Base-by-base conservation (phyloP, 192 early-diverging fungal genomes). In the Backusella sp. region DNA sequence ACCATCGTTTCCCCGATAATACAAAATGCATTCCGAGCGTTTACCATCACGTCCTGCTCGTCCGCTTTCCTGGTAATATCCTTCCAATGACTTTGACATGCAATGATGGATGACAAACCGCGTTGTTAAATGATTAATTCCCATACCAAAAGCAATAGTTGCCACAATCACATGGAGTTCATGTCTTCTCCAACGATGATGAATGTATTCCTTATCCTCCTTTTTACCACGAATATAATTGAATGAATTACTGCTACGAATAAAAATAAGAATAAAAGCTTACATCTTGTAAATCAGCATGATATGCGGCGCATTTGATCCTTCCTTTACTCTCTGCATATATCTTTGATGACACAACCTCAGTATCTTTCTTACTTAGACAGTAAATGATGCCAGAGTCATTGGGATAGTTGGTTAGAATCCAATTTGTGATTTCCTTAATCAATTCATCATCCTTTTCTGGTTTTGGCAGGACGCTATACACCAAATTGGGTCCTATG, bases 121-220 rank as follows among this genome's bases (percentile, higher is more conserved):
- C 23, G 91, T 88, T 34, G 93, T 88, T 42, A 87, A 77, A 73
- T 94, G 91, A 77, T 94, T 90, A 8, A 93, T 87, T 14, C 92
- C 92, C 82, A 94, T 81, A 11, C 93, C 93, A 84, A 93, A 93
- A 0, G 91, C 93, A 41, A 93, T 89, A 0, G 93, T 94, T 6
- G 93, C 92, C 1, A 91, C 89, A 66, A 92, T 81, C 32, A 94
- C 88, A 62, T 94, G 85, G 0, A 94, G 76, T 36, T 86, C 76
- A 59, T 91, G 90, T 8, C 74, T 77, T 76, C 91, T 91, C 98
- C 96, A 98, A 36, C 86, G 86, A 69, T 89, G 83, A 83, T 99
- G 98, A 37, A 96, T 91, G 1, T 88, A 81, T 28, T 87, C 78
- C 14, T 94, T 87, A 70, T 97, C 96, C 67, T 89, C 90, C 82